Percentiles rank a stretch among this genome's conserved stretches.
phyloP scores from a whole-genome alignment of 345 rosid species.

The Eucalyptus erythrocorys region DNA sequence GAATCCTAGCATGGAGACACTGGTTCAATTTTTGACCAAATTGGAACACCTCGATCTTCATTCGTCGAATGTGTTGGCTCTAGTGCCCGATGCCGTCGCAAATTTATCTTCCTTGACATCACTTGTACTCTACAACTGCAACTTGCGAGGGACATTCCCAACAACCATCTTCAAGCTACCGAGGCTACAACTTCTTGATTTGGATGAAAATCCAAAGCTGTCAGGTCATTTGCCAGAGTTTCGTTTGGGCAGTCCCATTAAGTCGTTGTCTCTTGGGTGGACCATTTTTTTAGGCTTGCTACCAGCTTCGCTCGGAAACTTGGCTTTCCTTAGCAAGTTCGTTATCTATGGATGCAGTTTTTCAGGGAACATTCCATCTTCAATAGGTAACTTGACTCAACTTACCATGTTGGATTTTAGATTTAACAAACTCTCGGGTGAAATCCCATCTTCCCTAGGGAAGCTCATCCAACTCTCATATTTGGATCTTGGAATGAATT shows the following conservation, averaged over 20 bases:
- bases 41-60: not conserved
- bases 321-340: too few relatives aligned
- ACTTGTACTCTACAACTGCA: not conserved
- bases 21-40: not conserved
- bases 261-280: rapidly evolving
- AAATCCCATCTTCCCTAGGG: not conserved
- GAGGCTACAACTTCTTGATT: not conserved
- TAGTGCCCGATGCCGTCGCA: not conserved
- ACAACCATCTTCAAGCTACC: not conserved
- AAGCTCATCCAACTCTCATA: not conserved
- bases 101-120: not conserved
- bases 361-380: not conserved
- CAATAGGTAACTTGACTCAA: not conserved
- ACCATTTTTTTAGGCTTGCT: not conserved
- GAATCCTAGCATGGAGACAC: not conserved
- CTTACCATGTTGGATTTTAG: not conserved
- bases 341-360: not conserved
- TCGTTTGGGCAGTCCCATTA: not conserved
- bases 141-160: not conserved
- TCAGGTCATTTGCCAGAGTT: slow-evolving; percentile 1
- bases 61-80: not conserved
- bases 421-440: not conserved
- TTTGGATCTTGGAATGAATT: not conserved
- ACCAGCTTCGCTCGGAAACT: too few relatives aligned
- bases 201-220: not conserved